Evolutionary conservation across 768 basidiomycete species (phyloP).

Genomic region (Wakefieldia striispora): DNA sequence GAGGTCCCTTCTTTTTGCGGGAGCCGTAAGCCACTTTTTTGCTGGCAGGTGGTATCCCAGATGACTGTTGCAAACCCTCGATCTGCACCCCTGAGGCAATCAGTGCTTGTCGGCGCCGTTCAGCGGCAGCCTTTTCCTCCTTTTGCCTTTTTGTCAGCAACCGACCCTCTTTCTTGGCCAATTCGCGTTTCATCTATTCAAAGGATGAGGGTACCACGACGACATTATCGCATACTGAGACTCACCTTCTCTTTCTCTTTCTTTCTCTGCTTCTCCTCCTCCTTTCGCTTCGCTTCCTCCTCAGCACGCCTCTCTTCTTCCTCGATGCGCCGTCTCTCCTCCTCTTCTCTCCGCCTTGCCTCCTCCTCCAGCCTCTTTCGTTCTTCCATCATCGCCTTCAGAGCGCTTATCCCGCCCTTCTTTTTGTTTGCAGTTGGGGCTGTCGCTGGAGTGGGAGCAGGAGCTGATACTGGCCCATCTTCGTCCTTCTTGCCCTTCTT

Average conservation of each 20-base stretch:
- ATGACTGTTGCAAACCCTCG: constrained; percentile 75
- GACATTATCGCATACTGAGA: not conserved
- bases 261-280: constrained; percentile 78
- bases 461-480: constrained; percentile 52
- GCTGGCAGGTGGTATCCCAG: constrained; percentile 37
- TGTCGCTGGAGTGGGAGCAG: constrained; percentile 32
- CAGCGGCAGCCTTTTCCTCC: constrained; percentile 86
- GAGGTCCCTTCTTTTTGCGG: constrained; percentile 73
- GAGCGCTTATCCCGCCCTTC: constrained; percentile 75
- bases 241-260: constrained; percentile 88
- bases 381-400: constrained; percentile 91
- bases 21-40: constrained; percentile 84
- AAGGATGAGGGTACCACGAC: not conserved
- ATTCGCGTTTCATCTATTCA: constrained; percentile 77
- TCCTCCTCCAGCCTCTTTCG: constrained; percentile 89
- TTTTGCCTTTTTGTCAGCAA: constrained; percentile 97
- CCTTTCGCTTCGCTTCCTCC: constrained; percentile 74
- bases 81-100: constrained; percentile 87
- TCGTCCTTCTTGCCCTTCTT: constrained; percentile 76
- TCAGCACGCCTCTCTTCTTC: constrained; percentile 81
- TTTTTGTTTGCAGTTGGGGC: constrained; percentile 54
- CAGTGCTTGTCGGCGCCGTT: constrained; percentile 87
- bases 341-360: constrained; percentile 65
- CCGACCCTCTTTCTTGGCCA: constrained; percentile 91
- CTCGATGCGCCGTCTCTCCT: constrained; percentile 77